Evolutionary conservation across 371 early-diverging fungal genomes (phyloP), one percentile per base, ranked within the genome.

Genomic region (Mortierella sp.): DNA sequence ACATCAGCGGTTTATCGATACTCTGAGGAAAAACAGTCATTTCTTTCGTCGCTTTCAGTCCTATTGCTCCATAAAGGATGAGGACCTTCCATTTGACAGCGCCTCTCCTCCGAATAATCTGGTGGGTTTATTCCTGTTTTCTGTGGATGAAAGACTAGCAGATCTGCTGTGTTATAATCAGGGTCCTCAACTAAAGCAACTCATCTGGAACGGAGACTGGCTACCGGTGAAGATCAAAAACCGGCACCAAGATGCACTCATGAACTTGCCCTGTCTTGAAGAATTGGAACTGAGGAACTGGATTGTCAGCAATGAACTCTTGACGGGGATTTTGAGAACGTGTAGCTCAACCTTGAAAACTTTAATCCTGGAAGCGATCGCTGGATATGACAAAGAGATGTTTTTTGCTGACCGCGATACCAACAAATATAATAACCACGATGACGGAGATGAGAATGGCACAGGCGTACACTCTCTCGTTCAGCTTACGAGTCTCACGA

Each of bases 211-310:
- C 26, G 8, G 45, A 16, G 12, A 4, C 45, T 18, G 45, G 45
- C 14, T 18, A 22, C 18, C 35, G 1, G 9, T 0, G 0, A 24
- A 45, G 20, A 2, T 68, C n/a, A 28, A 47, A 11, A 0, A 20
- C 9, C 24, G 5, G 10, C 37, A 24, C n/a, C 59, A 20, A 18
- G 28, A 59, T 24, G 68, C 68, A 12, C 8, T 68, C 20, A 68
- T 35, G 61, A 59, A 61, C 26, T 24, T 68, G 61, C 68, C 68
- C 5, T 35, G n/a, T 9, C 43, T 68, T 16, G 35, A 61, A 37
- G 61, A 59, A 14, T 51, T 68, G 51, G 32, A 20, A 8, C 26
- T 68, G 35, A 40, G 35, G 51, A 47, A 18, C 11, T 68, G 60
- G 68, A 47, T 20, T 20, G 14, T 55, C 16, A 28, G 20, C 39